phyloP scores from a whole-genome alignment of 495 filamentous ascomycete species.

The Aspergillus sclerotioniger region DNA sequence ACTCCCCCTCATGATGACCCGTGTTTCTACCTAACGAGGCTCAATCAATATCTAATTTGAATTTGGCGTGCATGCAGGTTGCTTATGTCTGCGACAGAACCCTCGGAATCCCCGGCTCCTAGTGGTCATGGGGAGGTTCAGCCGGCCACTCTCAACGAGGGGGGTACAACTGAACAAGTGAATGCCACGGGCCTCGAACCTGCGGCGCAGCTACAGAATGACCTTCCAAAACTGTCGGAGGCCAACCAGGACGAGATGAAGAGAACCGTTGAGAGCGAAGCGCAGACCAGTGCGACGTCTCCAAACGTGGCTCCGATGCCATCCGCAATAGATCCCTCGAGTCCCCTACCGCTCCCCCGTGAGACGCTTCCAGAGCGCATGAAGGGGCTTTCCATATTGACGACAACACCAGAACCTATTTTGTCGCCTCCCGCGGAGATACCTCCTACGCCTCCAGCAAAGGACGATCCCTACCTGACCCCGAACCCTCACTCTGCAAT shows the following conservation, averaged over 20 bases:
- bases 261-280: slow-evolving; percentile 8
- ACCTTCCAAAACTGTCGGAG: slow-evolving; percentile 8
- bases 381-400: slow-evolving; percentile 37
- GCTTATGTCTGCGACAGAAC: slow-evolving; percentile 41
- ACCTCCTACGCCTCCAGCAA: slow-evolving; percentile 41
- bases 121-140: slow-evolving; percentile 28
- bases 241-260: slow-evolving; percentile 17
- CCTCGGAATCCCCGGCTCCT: slow-evolving; percentile 24
- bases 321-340: slow-evolving; percentile 11
- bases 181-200: slow-evolving; percentile 17
- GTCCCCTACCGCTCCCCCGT: slow-evolving; percentile 18
- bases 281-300: slow-evolving; percentile 6
- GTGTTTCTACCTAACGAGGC: slow-evolving; percentile 16
- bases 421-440: slow-evolving; percentile 19
- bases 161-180: slow-evolving; percentile 15
- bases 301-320: slow-evolving; percentile 9
- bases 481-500: slow-evolving; percentile 61
- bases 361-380: slow-evolving; percentile 33
- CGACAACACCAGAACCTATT: slow-evolving; percentile 18
- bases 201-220: slow-evolving; percentile 25
- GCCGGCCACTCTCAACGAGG: slow-evolving; percentile 21
- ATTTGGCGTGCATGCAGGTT: slow-evolving; percentile 37
- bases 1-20: slow-evolving; percentile 23
- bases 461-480: slow-evolving; percentile 60
- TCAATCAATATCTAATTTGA: slow-evolving; percentile 62